Base-by-base conservation (phyloP, 768 basidiomycete species). In the Russula vinacea region DNA sequence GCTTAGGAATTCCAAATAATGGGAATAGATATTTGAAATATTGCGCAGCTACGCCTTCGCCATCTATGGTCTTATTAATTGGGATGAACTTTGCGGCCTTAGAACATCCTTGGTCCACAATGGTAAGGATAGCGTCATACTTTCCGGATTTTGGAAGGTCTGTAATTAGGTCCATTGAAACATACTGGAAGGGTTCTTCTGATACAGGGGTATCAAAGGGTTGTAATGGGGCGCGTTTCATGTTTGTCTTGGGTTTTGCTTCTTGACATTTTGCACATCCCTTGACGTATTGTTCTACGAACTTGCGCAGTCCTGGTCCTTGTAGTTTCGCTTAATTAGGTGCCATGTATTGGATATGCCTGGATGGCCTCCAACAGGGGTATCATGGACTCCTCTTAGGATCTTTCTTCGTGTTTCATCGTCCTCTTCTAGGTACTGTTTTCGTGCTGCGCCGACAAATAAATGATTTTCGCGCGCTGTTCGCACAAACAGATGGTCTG, bases 231-330 rank as follows among this genome's bases (percentile, higher is more conserved):
- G 42, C 11, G 13, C 39, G 39, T 39, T 39, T 39, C 39, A 39
- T 1, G 39, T 11, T 10, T 1, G 39, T 39, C 0, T 4, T 39
- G 13, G 9, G 5, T 19, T 44, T 44, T 7, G 42, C 19, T n/a
- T 44, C 42, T 19, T 44, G 39, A 40, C 39, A 40, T 10, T 37
- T 37, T 0, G 35, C 17, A 3, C 33, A 53, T 2, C 54, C 54
- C 5, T 56, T 56, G 2, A 42, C 24, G 3, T 56, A 56, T 19
- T 56, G 14, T 29, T 40, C 24, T 1, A 29, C 16, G 11, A 56
- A 56, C 4, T 26, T 0, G 0, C 22, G n/a, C 1, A 56, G 14
- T 1, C 7, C 0, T 0, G 10, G 11, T 3, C 55, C 39, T 9
- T 19, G 2, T 56, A 56, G 6, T 17, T 1, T 8, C 26, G 16